Base-by-base conservation (phyloP, 2,329 filamentous ascomycete species). In the Parascedosporium putredinis region DNA sequence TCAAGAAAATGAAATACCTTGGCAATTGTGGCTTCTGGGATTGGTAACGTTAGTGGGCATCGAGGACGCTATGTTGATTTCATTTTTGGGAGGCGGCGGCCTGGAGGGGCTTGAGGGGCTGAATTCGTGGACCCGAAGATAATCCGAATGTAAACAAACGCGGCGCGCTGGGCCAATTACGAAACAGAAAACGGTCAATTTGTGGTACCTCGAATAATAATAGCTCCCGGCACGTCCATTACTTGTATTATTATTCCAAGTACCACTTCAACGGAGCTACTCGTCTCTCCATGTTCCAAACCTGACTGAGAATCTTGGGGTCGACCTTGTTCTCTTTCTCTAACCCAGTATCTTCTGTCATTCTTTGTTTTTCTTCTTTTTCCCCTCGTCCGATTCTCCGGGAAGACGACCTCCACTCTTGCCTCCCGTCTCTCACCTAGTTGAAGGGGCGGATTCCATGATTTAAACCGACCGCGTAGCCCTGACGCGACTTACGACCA, bases 141-240 rank as follows among this genome's bases (percentile, higher is more conserved):
- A 33, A 45, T 42, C 25, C 31, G 31, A 45, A 53, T 50, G 62
- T 64, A 64, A 64, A 64, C 62, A 64, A 64, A 64, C 62, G 59
- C 60, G 59, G 43, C 47, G 45, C 51, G 45, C 9, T 29, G 14
- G 36, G 18, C 50, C 50, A 51, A 51, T 51, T 46, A 44, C 14
- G 22, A 10, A 20, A 45, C 23, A 27, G 23, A 29, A 18, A n/a
- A n/a, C n/a, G n/a, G n/a, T n/a, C n/a, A n/a, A n/a, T n/a, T 12
- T 9, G 7, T 22, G 16, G 25, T 31, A 34, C 29, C 34, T 43
- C 51, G 49, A 50, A 50, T 29, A 45, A 50, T 50, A 46, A 18
- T 27, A 23, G 27, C 27, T n/a, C 34, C 40, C 46, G 33, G 40
- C 36, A 20, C 47, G 29, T 24, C n/a, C n/a, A n/a, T n/a, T n/a